Evolutionary conservation across 345 rosid genomes (phyloP).

Genomic region (Anacardium occidentale): DNA sequence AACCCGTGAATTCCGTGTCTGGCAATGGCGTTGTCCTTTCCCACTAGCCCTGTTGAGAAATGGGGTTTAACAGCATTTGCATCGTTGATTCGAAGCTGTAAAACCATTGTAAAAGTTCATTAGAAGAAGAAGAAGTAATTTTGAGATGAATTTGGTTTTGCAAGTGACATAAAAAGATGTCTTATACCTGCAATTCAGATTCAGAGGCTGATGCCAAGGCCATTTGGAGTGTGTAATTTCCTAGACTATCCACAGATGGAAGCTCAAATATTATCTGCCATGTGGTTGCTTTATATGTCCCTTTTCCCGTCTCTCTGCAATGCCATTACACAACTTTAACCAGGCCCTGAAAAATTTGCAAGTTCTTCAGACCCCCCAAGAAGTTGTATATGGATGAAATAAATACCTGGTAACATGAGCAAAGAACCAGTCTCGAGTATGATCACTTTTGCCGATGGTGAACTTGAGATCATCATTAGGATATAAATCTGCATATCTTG

Average conservation of each 20-base stretch:
- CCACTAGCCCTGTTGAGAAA: slow-evolving; percentile 54
- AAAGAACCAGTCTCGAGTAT: slow-evolving; percentile 66
- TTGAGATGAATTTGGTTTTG: background rate
- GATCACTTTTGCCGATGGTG: slow-evolving; percentile 42
- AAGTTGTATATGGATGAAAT: background rate
- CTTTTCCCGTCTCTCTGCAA: slow-evolving; percentile 41
- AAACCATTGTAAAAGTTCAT: background rate
- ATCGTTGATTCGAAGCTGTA: slow-evolving; percentile 62
- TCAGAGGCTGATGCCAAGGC: slow-evolving; percentile 72
- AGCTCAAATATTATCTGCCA: slow-evolving; percentile 63
- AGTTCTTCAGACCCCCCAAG: background rate
- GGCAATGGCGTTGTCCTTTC: slow-evolving; percentile 75
- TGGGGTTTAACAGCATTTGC: slow-evolving; percentile 18
- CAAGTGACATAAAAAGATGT: background rate
- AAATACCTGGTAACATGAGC: slow-evolving; percentile 69
- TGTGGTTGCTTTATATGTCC: slow-evolving; percentile 44
- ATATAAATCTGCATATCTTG: slow-evolving; percentile 48
- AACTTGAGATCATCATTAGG: slow-evolving; percentile 51
- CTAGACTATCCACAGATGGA: slow-evolving; percentile 18
- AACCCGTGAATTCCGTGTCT: slow-evolving; percentile 88
- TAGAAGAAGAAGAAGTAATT: background rate
- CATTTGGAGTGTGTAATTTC: slow-evolving; percentile 57
- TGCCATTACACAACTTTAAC: background rate
- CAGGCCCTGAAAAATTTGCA: background rate
- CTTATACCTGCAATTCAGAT: slow-evolving; percentile 46